Evolutionary conservation across 2,329 filamentous ascomycete genomes (phyloP).

Genomic region (Botryotinia convoluta): DNA sequence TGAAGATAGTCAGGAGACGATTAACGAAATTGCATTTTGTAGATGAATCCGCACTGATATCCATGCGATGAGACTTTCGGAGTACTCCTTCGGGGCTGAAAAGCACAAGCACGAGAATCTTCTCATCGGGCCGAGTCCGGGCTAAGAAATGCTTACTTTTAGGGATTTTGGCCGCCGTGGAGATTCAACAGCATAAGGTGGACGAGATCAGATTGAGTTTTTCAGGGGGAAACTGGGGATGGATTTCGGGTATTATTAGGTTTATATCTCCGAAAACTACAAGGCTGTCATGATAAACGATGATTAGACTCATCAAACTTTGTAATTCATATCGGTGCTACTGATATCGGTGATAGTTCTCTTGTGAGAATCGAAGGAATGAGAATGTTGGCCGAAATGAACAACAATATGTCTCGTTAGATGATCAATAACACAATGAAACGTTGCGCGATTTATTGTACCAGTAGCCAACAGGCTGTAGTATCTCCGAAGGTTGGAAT

Average conservation of each 20-base stretch:
- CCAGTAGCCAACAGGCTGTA: not conserved
- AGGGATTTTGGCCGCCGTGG: not conserved
- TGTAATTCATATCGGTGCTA: not conserved
- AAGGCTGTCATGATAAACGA: not conserved
- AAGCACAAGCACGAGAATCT: not conserved
- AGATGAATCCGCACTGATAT: not conserved
- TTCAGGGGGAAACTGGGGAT: slow-evolving; percentile 9
- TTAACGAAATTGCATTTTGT: not conserved
- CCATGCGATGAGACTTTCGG: not conserved
- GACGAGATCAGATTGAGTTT: slow-evolving; percentile 5
- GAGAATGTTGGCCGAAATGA: not conserved
- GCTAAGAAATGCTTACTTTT: not conserved
- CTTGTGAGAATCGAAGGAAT: not conserved
- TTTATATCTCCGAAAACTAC: slow-evolving; percentile 8
- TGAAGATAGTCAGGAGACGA: slow-evolving; percentile 1
- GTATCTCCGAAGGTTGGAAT: not conserved
- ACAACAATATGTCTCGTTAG: not conserved
- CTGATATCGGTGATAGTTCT: not conserved
- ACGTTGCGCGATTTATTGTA: not conserved
- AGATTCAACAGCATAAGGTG: not conserved
- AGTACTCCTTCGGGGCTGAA: not conserved
- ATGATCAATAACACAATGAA: not conserved
- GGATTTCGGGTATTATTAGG: slow-evolving; percentile 14
- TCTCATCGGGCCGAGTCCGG: slow-evolving; percentile 6
- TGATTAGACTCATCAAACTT: not conserved